Conservation (phyloP, 768 basidiomycete species). For the Boletus coccyginus region DNA sequence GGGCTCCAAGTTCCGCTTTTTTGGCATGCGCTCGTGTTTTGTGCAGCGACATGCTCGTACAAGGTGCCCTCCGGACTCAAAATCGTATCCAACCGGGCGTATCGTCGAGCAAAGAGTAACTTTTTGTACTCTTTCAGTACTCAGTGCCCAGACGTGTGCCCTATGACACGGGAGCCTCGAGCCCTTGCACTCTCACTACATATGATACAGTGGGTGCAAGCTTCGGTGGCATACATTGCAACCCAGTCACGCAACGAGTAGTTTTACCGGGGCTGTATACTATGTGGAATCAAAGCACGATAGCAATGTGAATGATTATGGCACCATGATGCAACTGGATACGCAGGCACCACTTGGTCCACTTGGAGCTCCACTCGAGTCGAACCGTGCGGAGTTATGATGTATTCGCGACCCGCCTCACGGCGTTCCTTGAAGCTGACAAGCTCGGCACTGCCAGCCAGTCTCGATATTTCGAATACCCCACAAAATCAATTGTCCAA, state of each 20-base stretch:
- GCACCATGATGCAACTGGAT: too few species aligned
- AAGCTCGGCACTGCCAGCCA: too few species aligned
- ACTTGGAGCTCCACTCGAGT: too few species aligned
- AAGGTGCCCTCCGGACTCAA: conserved; percentile 74
- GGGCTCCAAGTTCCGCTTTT: not conserved
- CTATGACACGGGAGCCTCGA: not conserved
- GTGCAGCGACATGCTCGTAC: conserved; percentile 50
- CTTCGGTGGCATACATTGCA: conserved; percentile 13
- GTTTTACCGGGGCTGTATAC: too few species aligned
- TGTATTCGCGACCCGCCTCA: too few species aligned
- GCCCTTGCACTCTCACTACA: not conserved
- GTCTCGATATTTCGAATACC: too few species aligned
- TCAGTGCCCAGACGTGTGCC: not conserved
- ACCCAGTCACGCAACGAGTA: not conserved
- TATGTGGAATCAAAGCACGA: not conserved
- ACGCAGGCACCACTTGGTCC: too few species aligned
- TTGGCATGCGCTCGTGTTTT: not conserved
- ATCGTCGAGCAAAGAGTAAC: conserved; percentile 69
- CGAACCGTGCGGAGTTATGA: too few species aligned
- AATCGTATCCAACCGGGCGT: conserved; percentile 64
- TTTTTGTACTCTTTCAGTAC: not conserved
- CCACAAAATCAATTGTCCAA: too few species aligned
- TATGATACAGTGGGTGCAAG: not conserved
- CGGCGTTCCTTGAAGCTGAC: too few species aligned
- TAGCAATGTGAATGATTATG: too few species aligned